phyloP scores from a whole-genome alignment of 768 basidiomycete genomes.

The Leccinum longicurvipes region DNA sequence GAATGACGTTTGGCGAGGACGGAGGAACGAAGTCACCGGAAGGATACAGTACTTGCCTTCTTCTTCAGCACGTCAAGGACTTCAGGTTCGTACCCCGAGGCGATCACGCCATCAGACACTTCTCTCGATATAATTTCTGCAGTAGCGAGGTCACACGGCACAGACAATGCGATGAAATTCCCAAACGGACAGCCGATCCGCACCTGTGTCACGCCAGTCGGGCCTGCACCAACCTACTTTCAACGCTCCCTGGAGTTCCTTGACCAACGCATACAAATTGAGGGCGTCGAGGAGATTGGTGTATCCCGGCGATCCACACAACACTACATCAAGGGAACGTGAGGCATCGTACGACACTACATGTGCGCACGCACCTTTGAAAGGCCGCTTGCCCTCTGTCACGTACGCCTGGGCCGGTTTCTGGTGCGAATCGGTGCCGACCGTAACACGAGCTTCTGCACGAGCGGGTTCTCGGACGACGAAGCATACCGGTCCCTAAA shows the following conservation, averaged over 20 bases:
- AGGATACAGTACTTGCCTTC: constrained; percentile 99
- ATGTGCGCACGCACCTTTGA: constrained; percentile 68
- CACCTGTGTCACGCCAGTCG: constrained; percentile 47
- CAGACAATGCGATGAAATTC: constrained; percentile 95
- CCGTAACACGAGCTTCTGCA: constrained; percentile 82
- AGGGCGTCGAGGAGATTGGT: constrained; percentile 97
- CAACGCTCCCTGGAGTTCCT: constrained; percentile 86
- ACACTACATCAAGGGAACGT: constrained; percentile 44
- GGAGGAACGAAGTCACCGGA: constrained; percentile 50
- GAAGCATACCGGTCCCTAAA: constrained; percentile 95
- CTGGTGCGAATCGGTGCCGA: constrained; percentile 98
- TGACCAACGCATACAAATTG: constrained; percentile 94
- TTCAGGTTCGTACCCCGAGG: constrained; percentile 84
- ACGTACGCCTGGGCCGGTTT: constrained; percentile 98
- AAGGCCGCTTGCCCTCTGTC: constrained; percentile 81
- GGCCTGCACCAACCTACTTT: constrained; percentile 1
- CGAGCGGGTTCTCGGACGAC: constrained; percentile 68
- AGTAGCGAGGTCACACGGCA: constrained; percentile 89
- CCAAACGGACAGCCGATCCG: constrained; percentile 99
- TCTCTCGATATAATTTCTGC: constrained; percentile 98
- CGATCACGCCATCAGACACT: constrained; percentile 97
- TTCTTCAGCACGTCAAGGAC: constrained; percentile 88
- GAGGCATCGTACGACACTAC: background rate
- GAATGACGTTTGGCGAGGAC: background rate
- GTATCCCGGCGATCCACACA: constrained; percentile 94